A percentile compares a stretch with the other conserved stretches of the same genome.
Conservation (phyloP, 2,329 filamentous ascomycete species). For the Nemania abortiva region DNA sequence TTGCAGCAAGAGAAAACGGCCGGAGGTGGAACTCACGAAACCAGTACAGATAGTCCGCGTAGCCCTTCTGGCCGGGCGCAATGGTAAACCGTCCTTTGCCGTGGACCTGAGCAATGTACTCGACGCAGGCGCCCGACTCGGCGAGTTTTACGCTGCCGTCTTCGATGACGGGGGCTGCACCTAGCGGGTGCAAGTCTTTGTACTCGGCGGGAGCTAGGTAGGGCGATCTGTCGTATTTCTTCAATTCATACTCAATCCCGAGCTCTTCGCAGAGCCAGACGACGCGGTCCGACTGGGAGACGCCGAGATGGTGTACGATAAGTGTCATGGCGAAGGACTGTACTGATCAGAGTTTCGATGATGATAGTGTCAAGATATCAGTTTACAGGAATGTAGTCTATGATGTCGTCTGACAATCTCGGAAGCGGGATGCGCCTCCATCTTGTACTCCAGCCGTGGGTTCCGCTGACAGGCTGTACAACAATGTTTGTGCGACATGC, state of each 20-base stretch:
- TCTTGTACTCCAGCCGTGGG: background rate
- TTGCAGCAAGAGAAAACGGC: background rate
- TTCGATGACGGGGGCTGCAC: constrained; percentile 35
- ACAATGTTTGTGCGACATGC: background rate
- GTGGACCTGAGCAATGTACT: constrained; percentile 36
- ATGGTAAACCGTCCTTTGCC: constrained; percentile 32
- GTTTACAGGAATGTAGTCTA: background rate
- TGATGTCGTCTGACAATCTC: background rate
- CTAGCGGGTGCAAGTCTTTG: constrained; percentile 32
- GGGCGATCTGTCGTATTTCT: constrained; percentile 25
- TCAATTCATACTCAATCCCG: constrained; percentile 34
- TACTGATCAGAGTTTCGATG: background rate
- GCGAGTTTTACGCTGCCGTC: constrained; percentile 33
- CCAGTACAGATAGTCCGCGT: constrained; percentile 43
- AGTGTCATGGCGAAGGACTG: constrained; percentile 30
- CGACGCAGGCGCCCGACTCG: constrained; percentile 34
- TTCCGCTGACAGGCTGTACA: background rate
- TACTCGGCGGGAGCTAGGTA: constrained; percentile 24
- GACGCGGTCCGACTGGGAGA: constrained; percentile 40
- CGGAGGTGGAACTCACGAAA: constrained; percentile 28
- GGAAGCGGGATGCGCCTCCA: background rate
- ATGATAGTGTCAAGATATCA: background rate
- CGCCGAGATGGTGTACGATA: constrained; percentile 37
- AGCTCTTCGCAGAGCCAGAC: constrained; percentile 40
- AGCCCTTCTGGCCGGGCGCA: constrained; percentile 27